These are phyloP conservation scores for Capsella bursapastoris DNA, from an alignment of 345 rosid species.

Conservation along the genomic window DNA sequence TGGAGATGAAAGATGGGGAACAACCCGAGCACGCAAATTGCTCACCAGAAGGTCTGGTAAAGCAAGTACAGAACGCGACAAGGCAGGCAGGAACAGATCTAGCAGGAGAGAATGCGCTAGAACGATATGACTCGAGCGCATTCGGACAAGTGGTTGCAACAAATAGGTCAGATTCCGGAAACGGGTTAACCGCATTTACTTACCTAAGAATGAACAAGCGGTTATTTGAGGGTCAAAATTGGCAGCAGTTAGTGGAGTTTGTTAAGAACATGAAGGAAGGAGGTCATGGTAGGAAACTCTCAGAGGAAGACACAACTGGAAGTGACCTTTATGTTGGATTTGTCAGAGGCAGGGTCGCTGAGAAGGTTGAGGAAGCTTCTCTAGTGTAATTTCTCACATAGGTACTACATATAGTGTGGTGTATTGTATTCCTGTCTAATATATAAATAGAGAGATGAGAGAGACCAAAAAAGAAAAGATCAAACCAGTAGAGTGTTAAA, in stretches of 20 bases:
- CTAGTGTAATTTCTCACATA: constrained; percentile 43
- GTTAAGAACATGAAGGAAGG: constrained; percentile 81
- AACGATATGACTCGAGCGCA: constrained; percentile 78
- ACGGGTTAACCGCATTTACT: constrained; percentile 82
- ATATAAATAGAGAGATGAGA: constrained; percentile 24
- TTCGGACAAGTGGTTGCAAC: constrained; percentile 77
- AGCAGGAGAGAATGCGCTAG: constrained; percentile 93
- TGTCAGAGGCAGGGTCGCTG: constrained; percentile 48
- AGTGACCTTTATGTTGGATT: constrained; percentile 71
- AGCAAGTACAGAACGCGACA: constrained; percentile 82
- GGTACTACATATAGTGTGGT: constrained; percentile 28
- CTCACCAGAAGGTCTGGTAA: constrained; percentile 90
- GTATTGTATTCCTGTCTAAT: constrained; percentile 4
- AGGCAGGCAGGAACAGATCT: constrained; percentile 62
- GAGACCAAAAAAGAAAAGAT: not conserved
- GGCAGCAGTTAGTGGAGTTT: constrained; percentile 82
- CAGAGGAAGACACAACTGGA: constrained; percentile 60
- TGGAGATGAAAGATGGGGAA: constrained; percentile 88
- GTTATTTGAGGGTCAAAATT: constrained; percentile 82
- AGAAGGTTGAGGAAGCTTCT: constrained; percentile 49
- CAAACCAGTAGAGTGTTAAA: constrained; percentile 19
- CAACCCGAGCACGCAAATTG: constrained; percentile 77
- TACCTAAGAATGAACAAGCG: constrained; percentile 84
- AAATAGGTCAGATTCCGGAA: constrained; percentile 74
- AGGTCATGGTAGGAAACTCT: constrained; percentile 55